Percentiles rank a stretch among this genome's conserved stretches.
Evolutionary conservation across 1,139 yeast species (phyloP).

Genomic region (Saccharomyces hybrid): DNA sequence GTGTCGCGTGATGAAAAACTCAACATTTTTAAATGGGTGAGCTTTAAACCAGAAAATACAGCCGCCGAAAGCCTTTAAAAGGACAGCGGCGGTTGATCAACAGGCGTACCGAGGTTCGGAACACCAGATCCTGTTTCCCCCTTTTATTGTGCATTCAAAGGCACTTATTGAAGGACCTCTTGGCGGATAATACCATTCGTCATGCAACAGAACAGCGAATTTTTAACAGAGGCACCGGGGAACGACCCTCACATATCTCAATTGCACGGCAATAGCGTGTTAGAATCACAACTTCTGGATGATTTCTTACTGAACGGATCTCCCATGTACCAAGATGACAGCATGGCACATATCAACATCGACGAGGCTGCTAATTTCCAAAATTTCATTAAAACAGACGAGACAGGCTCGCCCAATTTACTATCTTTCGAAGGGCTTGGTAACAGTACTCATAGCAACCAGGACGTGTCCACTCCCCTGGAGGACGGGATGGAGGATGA

Average conservation of each 20-base stretch:
- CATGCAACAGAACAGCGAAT: background rate
- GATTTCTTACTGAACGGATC: background rate
- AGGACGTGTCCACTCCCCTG: background rate
- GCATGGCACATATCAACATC: background rate
- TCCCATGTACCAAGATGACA: background rate
- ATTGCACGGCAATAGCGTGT: background rate
- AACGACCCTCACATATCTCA: background rate
- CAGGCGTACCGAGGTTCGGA: background rate
- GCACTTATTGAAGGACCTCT: background rate
- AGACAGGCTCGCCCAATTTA: background rate
- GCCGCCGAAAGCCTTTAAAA: background rate
- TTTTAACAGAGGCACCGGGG: background rate
- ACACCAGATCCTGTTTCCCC: background rate
- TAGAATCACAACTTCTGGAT: background rate
- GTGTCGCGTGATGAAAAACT: background rate
- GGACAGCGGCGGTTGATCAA: background rate
- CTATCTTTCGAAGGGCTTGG: background rate
- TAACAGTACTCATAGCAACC: background rate
- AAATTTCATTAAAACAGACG: background rate
- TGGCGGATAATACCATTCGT: background rate
- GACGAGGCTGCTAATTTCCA: background rate
- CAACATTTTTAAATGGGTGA: background rate
- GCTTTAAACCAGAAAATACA: background rate
- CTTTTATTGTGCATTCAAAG: background rate
- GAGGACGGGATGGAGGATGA: background rate